phyloP scores from a whole-genome alignment of 352 stramenopile genomes.

The Pythium coloratum region DNA sequence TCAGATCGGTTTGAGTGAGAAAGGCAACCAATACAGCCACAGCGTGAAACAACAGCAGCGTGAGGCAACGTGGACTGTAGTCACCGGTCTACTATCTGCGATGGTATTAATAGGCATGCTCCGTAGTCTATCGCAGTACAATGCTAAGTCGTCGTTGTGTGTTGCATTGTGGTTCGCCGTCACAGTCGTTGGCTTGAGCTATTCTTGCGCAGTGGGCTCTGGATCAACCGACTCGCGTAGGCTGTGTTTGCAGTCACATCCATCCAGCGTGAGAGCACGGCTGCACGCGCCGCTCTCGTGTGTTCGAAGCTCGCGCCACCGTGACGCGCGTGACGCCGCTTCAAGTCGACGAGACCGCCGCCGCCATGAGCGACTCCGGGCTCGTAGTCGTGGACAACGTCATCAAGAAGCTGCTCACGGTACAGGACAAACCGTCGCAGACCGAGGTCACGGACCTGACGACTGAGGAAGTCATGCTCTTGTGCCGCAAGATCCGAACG shows the following conservation, averaged over 20 bases:
- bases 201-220: not conserved
- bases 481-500: conserved; percentile 76
- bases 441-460: conserved; percentile 81
- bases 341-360: not conserved
- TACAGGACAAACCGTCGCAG: conserved; percentile 75
- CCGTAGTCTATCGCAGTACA: no score
- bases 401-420: conserved; percentile 71
- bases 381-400: conserved; percentile 61
- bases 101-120: no score
- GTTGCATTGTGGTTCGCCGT: not conserved
- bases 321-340: conserved; percentile 24
- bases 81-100: no score
- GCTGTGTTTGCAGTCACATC: not conserved
- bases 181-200: not conserved
- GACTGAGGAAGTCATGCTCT: conserved; percentile 71
- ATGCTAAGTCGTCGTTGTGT: not conserved
- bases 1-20: not conserved
- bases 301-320: conserved; percentile 6
- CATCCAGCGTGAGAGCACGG: conserved; percentile 2
- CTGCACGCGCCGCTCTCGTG: not conserved
- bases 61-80: not conserved
- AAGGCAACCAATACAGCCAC: no score
- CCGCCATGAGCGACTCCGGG: conserved; percentile 53
- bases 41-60: not conserved
- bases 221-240: not conserved